Percentiles rank a stretch among this genome's conserved stretches.
These are phyloP conservation scores for Daldinia sp. DNA, from an alignment of 2,329 filamentous ascomycete species.

Conservation along the genomic window DNA sequence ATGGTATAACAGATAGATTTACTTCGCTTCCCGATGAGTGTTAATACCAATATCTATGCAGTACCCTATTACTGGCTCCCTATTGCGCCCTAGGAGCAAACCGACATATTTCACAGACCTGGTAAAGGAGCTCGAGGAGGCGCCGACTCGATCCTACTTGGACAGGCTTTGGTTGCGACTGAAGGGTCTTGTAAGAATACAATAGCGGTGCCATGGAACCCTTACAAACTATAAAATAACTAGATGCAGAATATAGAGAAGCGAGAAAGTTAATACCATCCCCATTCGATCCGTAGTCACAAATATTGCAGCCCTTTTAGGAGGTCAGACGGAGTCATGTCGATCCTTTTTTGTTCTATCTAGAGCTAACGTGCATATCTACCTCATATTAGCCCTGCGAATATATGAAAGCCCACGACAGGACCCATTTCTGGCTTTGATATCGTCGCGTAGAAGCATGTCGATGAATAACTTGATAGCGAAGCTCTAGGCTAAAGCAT, in stretches of 20 bases:
- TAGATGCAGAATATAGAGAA: constrained; percentile 9
- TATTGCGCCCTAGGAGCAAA: constrained; percentile 68
- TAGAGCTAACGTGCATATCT: constrained; percentile 4
- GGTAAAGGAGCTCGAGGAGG: constrained; percentile 68
- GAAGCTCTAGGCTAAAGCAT: neutral
- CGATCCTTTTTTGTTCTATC: neutral
- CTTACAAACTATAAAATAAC: neutral
- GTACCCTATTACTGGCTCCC: constrained; percentile 58
- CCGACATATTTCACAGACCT: constrained; percentile 71
- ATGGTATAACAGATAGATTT: constrained; percentile 51
- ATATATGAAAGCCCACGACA: neutral
- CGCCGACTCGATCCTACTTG: constrained; percentile 64
- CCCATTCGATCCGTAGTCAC: neutral
- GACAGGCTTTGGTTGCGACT: constrained; percentile 62
- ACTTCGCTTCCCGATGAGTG: neutral
- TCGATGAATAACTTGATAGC: neutral
- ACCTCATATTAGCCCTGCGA: neutral
- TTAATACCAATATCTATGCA: constrained; percentile 32
- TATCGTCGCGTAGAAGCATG: neutral
- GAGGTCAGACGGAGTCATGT: neutral
- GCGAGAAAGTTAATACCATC: neutral
- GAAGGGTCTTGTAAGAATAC: constrained; percentile 66
- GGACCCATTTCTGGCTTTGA: neutral
- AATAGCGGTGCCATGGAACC: constrained; percentile 48
- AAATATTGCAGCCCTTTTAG: neutral